phyloP scores from a whole-genome alignment of 2,329 filamentous ascomycete species.

The Exophiala bonariae region DNA sequence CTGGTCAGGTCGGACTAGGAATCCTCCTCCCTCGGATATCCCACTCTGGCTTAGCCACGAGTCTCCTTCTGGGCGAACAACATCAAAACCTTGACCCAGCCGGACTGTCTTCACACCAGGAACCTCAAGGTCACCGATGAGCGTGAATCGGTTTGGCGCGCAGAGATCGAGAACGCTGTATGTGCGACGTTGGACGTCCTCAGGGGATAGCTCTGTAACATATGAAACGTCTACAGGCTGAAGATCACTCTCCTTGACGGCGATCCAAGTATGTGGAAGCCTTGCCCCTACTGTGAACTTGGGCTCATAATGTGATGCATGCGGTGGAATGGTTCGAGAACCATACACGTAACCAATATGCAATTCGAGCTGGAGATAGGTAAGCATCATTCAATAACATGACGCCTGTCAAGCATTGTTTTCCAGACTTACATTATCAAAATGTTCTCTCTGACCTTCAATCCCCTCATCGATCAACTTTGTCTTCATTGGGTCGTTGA shows the following conservation, averaged over 20 bases:
- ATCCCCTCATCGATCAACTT: constrained; percentile 31
- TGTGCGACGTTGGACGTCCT: constrained; percentile 29
- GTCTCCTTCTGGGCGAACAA: constrained; percentile 20
- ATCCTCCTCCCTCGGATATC: constrained; percentile 29
- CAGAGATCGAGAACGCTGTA: constrained; percentile 42
- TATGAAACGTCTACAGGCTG: constrained; percentile 37
- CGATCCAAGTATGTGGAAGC: constrained; percentile 44
- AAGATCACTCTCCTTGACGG: constrained; percentile 7
- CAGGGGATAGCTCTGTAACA: constrained; percentile 32
- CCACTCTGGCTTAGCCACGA: constrained; percentile 28
- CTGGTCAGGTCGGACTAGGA: constrained; percentile 42
- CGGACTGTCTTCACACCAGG: constrained; percentile 13
- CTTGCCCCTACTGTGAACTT: constrained; percentile 41
- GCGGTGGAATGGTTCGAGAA: constrained; percentile 31
- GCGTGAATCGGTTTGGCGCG: constrained; percentile 33
- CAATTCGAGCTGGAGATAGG: constrained; percentile 34
- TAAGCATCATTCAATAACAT: neutral
- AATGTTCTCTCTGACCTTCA: constrained; percentile 21
- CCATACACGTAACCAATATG: constrained; percentile 49
- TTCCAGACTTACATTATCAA: constrained; percentile 14
- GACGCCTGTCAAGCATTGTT: neutral
- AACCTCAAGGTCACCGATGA: constrained; percentile 27
- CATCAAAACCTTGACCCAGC: constrained; percentile 29
- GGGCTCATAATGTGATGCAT: constrained; percentile 40
- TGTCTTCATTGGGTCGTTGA: constrained; percentile 27